Percentiles rank a stretch among this genome's conserved stretches.
These are phyloP conservation scores for Hanseniaspora nectarophila DNA, from an alignment of 805 yeast species.

Conservation along the genomic window DNA sequence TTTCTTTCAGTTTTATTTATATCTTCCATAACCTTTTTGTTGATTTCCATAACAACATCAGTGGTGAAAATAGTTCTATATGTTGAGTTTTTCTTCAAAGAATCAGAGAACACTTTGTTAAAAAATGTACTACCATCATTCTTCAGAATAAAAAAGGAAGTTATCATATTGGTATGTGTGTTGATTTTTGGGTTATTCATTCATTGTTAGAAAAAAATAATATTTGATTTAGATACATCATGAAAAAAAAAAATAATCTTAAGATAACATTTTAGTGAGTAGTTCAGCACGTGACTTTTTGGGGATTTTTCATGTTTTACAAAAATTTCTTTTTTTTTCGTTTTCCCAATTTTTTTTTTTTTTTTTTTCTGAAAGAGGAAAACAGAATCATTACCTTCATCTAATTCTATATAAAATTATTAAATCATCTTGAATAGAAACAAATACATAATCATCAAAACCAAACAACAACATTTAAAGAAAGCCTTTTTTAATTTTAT, in stretches of 20 bases:
- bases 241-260: no score
- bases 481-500: no score
- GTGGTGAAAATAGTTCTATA: conserved; percentile 7
- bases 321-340: background rate
- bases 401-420: no score
- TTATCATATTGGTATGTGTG: conserved; percentile 1
- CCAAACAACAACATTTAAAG: background rate
- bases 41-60: conserved; percentile 9
- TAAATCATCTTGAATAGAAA: no score
- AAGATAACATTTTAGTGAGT: no score
- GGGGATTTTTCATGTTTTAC: background rate
- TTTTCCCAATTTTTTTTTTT: background rate
- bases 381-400: background rate
- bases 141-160: conserved; percentile 7
- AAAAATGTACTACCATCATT: conserved; percentile 4
- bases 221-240: no score
- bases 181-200: background rate
- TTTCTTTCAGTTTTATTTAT: background rate
- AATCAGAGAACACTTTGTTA: conserved; percentile 2
- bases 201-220: no score
- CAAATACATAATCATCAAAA: no score
- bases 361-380: background rate
- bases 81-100: conserved; percentile 5
- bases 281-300: no score
- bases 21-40: conserved; percentile 4